Percentiles rank a stretch among this genome's conserved stretches.
These are phyloP conservation scores for Mucuna pruriens DNA, from an alignment of 306 rosid species.

Conservation along the genomic window DNA sequence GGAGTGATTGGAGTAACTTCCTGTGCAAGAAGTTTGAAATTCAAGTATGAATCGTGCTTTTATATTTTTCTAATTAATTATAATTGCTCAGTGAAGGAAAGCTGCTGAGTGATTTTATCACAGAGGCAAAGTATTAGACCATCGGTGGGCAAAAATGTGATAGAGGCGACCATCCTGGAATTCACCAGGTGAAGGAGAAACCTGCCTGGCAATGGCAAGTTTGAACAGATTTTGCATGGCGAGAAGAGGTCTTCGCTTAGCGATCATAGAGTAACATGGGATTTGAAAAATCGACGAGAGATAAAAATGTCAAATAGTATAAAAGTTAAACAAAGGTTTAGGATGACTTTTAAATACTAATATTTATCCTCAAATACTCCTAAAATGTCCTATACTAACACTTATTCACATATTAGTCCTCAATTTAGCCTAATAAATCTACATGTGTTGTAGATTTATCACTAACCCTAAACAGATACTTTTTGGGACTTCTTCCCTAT, in stretches of 20 bases:
- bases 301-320: background rate
- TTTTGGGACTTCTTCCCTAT: background rate
- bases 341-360: background rate
- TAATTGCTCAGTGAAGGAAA: background rate
- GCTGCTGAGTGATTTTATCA: background rate
- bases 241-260: background rate
- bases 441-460: background rate
- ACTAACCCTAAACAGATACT: background rate
- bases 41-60: background rate
- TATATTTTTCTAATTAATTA: background rate
- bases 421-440: background rate
- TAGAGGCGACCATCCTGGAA: background rate
- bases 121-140: background rate
- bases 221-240: background rate
- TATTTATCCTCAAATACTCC: background rate
- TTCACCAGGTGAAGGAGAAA: background rate
- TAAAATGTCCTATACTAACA: background rate
- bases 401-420: too few species aligned
- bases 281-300: background rate
- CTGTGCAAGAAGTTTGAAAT: background rate
- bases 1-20: background rate
- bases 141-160: background rate
- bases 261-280: too few species aligned
- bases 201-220: background rate
- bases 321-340: background rate